phyloP scores from a whole-genome alignment of 2,329 filamentous ascomycete genomes.

The Penicillium paneum region DNA sequence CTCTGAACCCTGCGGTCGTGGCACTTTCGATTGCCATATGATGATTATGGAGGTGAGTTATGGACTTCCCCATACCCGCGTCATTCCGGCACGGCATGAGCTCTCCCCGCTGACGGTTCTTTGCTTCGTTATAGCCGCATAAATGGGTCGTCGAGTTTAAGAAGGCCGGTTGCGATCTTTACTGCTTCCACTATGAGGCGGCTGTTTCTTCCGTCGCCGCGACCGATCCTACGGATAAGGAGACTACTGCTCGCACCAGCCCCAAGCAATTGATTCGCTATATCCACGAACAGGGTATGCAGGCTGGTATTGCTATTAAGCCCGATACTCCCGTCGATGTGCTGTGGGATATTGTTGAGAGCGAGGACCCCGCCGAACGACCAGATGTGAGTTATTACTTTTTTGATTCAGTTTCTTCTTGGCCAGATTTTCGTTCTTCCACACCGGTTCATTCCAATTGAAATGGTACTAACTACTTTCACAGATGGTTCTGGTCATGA shows the following conservation, averaged over 20 bases:
- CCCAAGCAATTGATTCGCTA: constrained; percentile 83
- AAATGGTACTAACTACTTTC: constrained; percentile 6
- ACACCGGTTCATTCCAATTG: background rate
- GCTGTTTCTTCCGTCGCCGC: constrained; percentile 79
- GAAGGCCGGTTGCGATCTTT: constrained; percentile 92
- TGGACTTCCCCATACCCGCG: background rate
- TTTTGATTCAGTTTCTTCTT: too few relatives aligned
- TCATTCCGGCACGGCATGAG: background rate
- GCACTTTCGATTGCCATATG: constrained; percentile 99
- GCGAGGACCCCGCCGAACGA: constrained; percentile 65
- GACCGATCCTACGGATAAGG: constrained; percentile 68
- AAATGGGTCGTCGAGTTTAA: constrained; percentile 97
- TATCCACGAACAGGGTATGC: constrained; percentile 83
- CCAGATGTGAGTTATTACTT: constrained; percentile 70
- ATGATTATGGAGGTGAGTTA: constrained; percentile 89
- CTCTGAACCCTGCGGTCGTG: constrained; percentile 65
- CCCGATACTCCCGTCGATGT: constrained; percentile 88
- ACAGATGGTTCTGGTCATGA: constrained; percentile 98
- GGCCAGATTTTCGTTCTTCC: background rate
- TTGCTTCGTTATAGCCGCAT: constrained; percentile 67
- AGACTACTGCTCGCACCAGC: constrained; percentile 66
- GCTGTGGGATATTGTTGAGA: constrained; percentile 83
- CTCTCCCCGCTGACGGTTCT: constrained; percentile 5
- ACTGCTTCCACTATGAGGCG: constrained; percentile 99
- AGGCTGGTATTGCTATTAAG: constrained; percentile 94